Conservation (phyloP, 1,139 yeast genomes). For the Wickerhamiella pararugosa region DNA sequence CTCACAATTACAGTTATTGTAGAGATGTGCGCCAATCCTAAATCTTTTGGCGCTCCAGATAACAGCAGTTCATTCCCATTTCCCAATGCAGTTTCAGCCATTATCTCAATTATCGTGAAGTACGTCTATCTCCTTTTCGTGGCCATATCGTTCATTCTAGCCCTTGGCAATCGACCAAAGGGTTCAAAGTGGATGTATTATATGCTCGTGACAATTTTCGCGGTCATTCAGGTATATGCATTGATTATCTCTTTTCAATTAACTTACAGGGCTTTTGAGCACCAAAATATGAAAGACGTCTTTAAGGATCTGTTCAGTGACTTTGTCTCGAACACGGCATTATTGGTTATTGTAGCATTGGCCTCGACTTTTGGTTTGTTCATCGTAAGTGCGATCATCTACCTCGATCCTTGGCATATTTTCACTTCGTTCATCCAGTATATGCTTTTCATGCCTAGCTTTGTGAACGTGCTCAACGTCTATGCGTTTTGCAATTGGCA, state of each 20-base stretch:
- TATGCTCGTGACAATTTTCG: slow-evolving; percentile 24
- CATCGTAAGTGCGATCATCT: slow-evolving; percentile 48
- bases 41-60: slow-evolving; percentile 20
- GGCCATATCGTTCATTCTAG: slow-evolving; percentile 28
- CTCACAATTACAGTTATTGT: slow-evolving; percentile 46
- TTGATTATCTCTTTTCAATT: slow-evolving; percentile 27
- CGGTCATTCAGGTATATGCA: slow-evolving; percentile 27
- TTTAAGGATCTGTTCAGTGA: slow-evolving; percentile 19
- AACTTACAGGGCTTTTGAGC: slow-evolving; percentile 22
- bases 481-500: slow-evolving; percentile 94
- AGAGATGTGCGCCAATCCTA: slow-evolving; percentile 29
- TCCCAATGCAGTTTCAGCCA: slow-evolving; percentile 17
- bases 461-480: slow-evolving; percentile 57
- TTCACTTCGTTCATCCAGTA: slow-evolving; percentile 76
- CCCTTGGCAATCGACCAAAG: slow-evolving; percentile 31
- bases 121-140: slow-evolving; percentile 25
- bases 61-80: slow-evolving; percentile 23
- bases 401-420: slow-evolving; percentile 94
- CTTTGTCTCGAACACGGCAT: slow-evolving; percentile 25
- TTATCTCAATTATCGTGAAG: slow-evolving; percentile 25
- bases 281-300: not conserved
- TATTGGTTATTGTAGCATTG: slow-evolving; percentile 57
- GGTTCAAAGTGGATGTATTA: slow-evolving; percentile 26
- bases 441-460: slow-evolving; percentile 73
- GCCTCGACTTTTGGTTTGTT: slow-evolving; percentile 89